Evolutionary conservation across 179 eudicot species (phyloP), one percentile per base, ranked within the genome.

Genomic region (Corrigiola litoralis): DNA sequence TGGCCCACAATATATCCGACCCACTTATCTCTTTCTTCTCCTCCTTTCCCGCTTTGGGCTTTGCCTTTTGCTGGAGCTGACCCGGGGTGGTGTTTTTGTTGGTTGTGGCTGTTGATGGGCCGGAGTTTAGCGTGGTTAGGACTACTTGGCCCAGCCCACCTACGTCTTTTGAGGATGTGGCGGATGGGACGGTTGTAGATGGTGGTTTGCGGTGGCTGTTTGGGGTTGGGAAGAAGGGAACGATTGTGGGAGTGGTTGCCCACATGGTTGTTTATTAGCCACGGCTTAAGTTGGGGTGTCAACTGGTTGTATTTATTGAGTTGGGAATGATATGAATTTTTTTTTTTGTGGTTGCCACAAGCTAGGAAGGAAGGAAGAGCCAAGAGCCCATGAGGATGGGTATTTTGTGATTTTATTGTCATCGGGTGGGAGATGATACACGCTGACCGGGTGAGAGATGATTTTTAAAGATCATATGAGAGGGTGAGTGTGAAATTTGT

Each of bases 1-100:
- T 54, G 36, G 84, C 87, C 69, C 70, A 23, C 61, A 83, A 40
- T 10, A 83, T 73, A 71, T 80, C 87, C 65, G 84, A 72, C 59
- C 87, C 87, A 40, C 74, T 83, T 47, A 80, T 48, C 71, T 64
- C 78, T 33, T 17, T 50, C 16, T 58, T 37, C 20, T 56, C 67
- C 24, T 34, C 37, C 27, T 47, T 66, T 18, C 29, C 59, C 45
- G 29, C 33, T 28, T 61, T 51, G 55, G 66, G 37, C 18, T 44
- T 2, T 6, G 25, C 9, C 21, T 40, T 36, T 59, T 36, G 60
- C 13, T 41, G 38, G 13, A 24, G 27, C 49, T 42, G 51, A 29
- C 29, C 23, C 32, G 46, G 50, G 55, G 42, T 5, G n/a, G n/a
- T n/a, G n/a, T n/a, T n/a, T n/a, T n/a, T n/a, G n/a, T 41, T 59